A percentile compares a stretch with the other conserved stretches of the same genome.
Conservation (phyloP, 1,284 basidiomycete species). For the Sutorius eximius region DNA sequence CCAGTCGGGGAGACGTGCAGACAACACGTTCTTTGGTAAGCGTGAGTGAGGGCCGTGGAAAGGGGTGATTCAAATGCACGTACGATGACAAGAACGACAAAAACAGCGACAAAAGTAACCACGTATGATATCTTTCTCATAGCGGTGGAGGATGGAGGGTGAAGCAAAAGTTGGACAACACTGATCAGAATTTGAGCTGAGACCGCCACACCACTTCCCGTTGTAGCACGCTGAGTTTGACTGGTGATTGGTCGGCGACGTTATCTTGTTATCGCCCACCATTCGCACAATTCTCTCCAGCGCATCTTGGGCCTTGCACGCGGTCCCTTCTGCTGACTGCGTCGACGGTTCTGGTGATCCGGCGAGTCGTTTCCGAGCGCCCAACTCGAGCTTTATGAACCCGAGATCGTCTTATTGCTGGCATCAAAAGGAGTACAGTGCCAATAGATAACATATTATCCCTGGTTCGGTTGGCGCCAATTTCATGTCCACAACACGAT, state of each 20-base stretch:
- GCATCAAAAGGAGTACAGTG: too few species aligned
- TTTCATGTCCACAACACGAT: not conserved
- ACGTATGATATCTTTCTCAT: constrained; percentile 70
- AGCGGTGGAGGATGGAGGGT: constrained; percentile 6
- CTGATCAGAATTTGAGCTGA: not conserved
- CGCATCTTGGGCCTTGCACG: not conserved
- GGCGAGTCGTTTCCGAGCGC: not conserved
- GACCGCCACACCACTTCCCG: not conserved
- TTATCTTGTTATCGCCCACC: constrained; percentile 23
- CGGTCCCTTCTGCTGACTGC: not conserved
- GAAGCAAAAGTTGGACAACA: not conserved
- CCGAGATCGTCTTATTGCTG: too few species aligned
- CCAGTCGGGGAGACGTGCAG: constrained; percentile 64
- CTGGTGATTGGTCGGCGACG: not conserved
- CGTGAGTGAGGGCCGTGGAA: not conserved
- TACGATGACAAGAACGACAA: constrained; percentile 53
- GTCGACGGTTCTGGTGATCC: not conserved
- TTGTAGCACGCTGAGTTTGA: not conserved
- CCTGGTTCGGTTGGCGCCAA: not conserved
- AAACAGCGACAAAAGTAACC: constrained; percentile 55
- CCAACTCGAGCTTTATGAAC: not conserved
- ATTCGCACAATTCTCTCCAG: constrained; percentile 28
- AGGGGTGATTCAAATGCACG: constrained; percentile 25
- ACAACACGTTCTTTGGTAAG: constrained; percentile 54
- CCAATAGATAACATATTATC: too few species aligned